Base-by-base conservation (phyloP, 345 rosid genomes). In the Abelmoschus esculentus region DNA sequence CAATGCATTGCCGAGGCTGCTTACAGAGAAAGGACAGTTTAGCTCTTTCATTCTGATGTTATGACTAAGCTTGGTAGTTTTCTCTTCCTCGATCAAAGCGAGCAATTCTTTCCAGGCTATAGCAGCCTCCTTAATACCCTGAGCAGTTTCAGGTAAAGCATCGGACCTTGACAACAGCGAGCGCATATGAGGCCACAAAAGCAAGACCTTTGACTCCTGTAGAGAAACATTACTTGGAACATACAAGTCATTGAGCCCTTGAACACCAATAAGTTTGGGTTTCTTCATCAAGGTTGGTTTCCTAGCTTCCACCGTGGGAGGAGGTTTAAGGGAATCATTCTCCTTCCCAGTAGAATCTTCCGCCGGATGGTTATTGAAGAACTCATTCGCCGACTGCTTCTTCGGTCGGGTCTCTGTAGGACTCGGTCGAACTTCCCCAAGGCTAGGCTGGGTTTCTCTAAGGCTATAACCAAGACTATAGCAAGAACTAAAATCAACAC, bases 71-170 rank as follows among this genome's bases (percentile, higher is more conserved):
- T 78, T 70, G 56, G 70, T 61, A 15, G 58, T 40, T 58, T 80
- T 82, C 66, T 80, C 82, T 67, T 74, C 59, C 66, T 70, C 72
- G 55, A 85, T 84, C 26, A 57, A 61, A 2, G 76, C 61, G 58
- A 81, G 47, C 65, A 87, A 80, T 62, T 79, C 80, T 72, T 83
- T 89, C 88, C 90, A 86, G 0, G 85, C 91, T 32, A 84, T 13
- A 0, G 96, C 79, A 67, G 90, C 97, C 79, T 90, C 98, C 72
- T 81, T 79, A 49, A 93, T 65, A 77, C 98, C 98, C 75, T 80
- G 92, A 66, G 80, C 83, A 8, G 89, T 87, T 75, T 83, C 93
- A 29, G 89, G 83, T 79, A 93, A 81, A 67, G 93, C 85, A 82
- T 90, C 91, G 0, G 90, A 84, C 74, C 96, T 78, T 26, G 95